Conservation (phyloP, 768 basidiomycete species). For the Rhizopogon vesiculosus region DNA sequence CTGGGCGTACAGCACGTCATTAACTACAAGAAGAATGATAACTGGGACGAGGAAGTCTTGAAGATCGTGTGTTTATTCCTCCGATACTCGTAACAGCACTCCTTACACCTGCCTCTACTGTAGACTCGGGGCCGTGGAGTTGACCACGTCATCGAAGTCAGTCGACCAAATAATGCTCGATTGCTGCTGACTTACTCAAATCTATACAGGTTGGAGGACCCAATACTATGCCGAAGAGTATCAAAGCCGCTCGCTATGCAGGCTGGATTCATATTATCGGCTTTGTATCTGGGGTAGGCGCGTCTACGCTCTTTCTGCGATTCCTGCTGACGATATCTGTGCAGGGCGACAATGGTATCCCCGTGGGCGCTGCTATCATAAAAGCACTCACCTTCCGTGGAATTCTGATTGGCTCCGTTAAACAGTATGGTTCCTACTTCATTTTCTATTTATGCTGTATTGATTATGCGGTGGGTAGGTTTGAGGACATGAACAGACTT, state of each 20-base stretch:
- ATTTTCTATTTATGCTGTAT: background rate
- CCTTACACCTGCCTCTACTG: background rate
- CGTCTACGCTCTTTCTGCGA: background rate
- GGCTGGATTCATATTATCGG: conserved; percentile 51
- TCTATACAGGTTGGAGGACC: conserved; percentile 45
- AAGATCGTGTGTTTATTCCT: conserved; percentile 32
- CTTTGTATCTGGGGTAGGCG: conserved; percentile 36
- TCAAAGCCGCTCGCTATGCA: conserved; percentile 33
- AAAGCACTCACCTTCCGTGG: conserved; percentile 44
- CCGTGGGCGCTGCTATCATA: conserved; percentile 31
- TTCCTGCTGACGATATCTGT: background rate
- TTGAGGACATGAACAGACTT: conserved; percentile 48
- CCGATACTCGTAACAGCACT: background rate
- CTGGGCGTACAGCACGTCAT: conserved; percentile 53
- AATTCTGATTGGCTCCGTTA: conserved; percentile 51
- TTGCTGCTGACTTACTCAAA: background rate
- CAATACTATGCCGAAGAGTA: conserved; percentile 43
- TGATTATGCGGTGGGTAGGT: conserved; percentile 25
- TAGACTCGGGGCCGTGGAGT: conserved; percentile 27
- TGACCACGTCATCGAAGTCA: conserved; percentile 30
- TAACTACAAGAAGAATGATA: conserved; percentile 54
- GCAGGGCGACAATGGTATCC: conserved; percentile 22
- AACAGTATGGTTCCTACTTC: conserved; percentile 36
- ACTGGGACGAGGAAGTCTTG: conserved; percentile 55
- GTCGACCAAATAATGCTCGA: background rate